Base-by-base conservation (phyloP, 306 rosid genomes). In the Rosa lucieae region DNA sequence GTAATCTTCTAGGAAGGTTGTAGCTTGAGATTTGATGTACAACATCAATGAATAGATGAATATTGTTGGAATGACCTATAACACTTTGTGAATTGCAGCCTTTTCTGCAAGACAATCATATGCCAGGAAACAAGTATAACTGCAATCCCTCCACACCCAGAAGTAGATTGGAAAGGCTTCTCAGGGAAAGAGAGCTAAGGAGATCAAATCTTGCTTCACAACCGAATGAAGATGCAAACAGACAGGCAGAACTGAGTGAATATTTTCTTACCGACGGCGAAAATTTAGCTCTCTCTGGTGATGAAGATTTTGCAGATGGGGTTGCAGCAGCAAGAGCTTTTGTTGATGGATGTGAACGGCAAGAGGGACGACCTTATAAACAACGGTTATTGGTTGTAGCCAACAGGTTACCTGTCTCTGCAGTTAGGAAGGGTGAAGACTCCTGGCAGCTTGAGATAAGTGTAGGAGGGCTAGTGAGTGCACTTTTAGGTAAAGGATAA, bases 401-500 rank as follows among this genome's bases (percentile, higher is more conserved):
- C 26, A 94, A 94, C 68, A 87, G 99, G 92, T 81, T 94, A 80
- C 97, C 99, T 26, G 97, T 94, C 48, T 94, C 99, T 58, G 99
- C 99, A 42, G 88, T 88, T 55, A 88, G 99, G 77, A 87, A 46
- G 90, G 92, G 97, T 42, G 92, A 86, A 81, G 97, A 91, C 40
- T 86, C 91, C 53, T 94, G 90, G 93, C 94, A 87, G 51, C 97
- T 94, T 72, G 95, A 94, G 84, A 87, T 91, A 55, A 94, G 97
- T 78, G 97, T 85, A 1, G 99, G 99, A 14, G 99, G 99, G 39
- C 89, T 92, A 79, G 99, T 94, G 86, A 94, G 88, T 90, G 97
- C 99, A 83, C 97, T 94, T 82, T 84, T 92, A 91, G 99, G 98
- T 87, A 89, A 74, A 84, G 86, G 74, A 78, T 62, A 42, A 8